These are phyloP conservation scores for Calonectria pseudoreteaudii DNA, from an alignment of 2,329 filamentous ascomycete species.

Conservation along the genomic window DNA sequence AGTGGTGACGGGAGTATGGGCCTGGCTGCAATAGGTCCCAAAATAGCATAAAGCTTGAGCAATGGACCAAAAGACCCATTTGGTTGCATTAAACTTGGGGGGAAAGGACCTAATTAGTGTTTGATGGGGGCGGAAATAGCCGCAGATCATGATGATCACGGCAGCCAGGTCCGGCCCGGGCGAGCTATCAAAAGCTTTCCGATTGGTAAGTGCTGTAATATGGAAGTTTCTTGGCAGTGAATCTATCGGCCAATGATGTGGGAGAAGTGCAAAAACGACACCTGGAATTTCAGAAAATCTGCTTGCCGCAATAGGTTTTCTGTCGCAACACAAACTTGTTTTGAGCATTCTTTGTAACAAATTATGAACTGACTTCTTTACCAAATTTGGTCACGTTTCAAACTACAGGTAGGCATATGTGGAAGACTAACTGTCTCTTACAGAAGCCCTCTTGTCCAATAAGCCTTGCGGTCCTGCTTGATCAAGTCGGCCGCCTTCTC, in stretches of 20 bases:
- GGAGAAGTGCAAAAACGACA: too few relatives aligned
- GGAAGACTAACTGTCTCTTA: neutral
- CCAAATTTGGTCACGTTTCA: neutral
- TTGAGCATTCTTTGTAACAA: neutral
- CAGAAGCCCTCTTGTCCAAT: neutral
- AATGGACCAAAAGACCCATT: neutral
- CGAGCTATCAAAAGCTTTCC: neutral
- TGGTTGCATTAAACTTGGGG: neutral
- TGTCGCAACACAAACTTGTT: neutral
- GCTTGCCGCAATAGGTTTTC: too few relatives aligned
- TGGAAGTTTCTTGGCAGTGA: neutral
- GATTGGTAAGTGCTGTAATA: neutral
- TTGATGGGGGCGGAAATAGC: neutral
- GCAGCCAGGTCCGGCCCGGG: neutral
- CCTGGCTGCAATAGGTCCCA: too few relatives aligned
- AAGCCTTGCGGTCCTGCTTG: constrained; percentile 5
- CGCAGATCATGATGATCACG: neutral
- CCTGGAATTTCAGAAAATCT: too few relatives aligned
- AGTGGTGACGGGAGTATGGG: neutral
- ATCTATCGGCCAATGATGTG: neutral
- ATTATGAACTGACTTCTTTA: neutral
- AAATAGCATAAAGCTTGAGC: neutral
- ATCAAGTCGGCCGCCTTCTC: constrained; percentile 11
- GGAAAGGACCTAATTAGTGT: neutral
- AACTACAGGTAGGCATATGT: neutral